Base-by-base conservation (phyloP, 495 filamentous ascomycete species). In the Xylaria bambusicola region DNA sequence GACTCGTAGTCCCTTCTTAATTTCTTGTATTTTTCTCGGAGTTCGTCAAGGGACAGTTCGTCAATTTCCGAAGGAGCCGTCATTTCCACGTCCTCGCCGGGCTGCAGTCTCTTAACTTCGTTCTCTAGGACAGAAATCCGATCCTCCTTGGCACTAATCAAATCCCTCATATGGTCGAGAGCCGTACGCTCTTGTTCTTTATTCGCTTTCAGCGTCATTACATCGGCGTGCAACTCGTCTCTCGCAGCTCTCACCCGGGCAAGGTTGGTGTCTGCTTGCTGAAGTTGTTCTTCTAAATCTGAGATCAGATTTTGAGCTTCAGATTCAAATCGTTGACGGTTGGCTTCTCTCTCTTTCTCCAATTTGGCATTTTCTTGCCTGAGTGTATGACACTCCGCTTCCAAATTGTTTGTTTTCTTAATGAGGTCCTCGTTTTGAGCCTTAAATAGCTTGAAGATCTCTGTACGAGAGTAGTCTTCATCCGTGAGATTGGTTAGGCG, bases 401-500 rank as follows among this genome's bases (percentile, higher is more conserved):
- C 92, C 67, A 97, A 74, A 66, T 96, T 84, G 69, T 98, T 98
- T 70, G 97, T 84, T 8, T 92, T 86, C 66, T 89, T 91, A 53
- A 97, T 89, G 17, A 95, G 84, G 69, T 97, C 95, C 60, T 97
- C 93, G 65, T 96, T 88, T 64, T 96, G 91, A 26, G 83, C 84
- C 73, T 91, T 95, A 58, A 97, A 81, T 60, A 87, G 82, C 71
- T 96, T 97, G 80, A 97, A 98, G 9, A 96, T 80, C 64, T 97
- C 90, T 35, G 91, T 96, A 52, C 89, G 84, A 41, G 91, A 87
- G 70, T 96, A 97, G 65, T 98, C 94, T 52, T 98, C 94, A 65
- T 98, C 93, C 0, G 89, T 87, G 38, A 94, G 77, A 56, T 83
- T 86, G 2, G 89, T 84, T 42, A 77, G 69, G 55, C 77, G 74